Percentiles rank a stretch among this genome's conserved stretches.
Conservation (phyloP, 306 rosid genomes). For the Rosa rugosa region DNA sequence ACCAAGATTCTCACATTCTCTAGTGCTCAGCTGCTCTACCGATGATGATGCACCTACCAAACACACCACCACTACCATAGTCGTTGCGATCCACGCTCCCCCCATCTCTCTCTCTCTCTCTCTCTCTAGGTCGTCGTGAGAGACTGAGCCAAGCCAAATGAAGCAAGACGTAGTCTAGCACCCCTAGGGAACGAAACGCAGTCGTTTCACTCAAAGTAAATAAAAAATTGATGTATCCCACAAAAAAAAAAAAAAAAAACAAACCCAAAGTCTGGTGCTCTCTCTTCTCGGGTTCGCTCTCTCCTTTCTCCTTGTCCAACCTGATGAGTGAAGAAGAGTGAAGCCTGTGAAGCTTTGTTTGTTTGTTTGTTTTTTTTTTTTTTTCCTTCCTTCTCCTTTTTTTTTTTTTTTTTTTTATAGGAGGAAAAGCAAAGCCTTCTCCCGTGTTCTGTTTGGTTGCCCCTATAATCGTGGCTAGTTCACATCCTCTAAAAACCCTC, state of each 20-base stretch:
- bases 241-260: too few species aligned
- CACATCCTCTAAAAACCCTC: not conserved
- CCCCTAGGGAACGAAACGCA: not conserved
- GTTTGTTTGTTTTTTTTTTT: too few species aligned
- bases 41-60: conserved; percentile 15
- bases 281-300: not conserved
- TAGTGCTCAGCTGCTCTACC: conserved; percentile 59
- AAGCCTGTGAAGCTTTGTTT: not conserved
- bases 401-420: not conserved
- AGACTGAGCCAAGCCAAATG: not conserved
- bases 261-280: not conserved
- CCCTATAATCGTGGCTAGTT: not conserved
- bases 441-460: not conserved
- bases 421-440: not conserved
- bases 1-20: conserved; percentile 92
- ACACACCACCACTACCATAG: conserved; percentile 15
- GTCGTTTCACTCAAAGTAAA: not conserved
- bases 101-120: conserved; percentile 18
- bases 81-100: conserved; percentile 34
- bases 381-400: too few species aligned
- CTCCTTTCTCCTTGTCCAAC: not conserved
- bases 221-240: too few species aligned
- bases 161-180: not conserved
- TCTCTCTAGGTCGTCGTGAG: not conserved
- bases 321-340: not conserved